Base-by-base conservation (phyloP, 345 rosid genomes). In the Bretschneidera sinensis region DNA sequence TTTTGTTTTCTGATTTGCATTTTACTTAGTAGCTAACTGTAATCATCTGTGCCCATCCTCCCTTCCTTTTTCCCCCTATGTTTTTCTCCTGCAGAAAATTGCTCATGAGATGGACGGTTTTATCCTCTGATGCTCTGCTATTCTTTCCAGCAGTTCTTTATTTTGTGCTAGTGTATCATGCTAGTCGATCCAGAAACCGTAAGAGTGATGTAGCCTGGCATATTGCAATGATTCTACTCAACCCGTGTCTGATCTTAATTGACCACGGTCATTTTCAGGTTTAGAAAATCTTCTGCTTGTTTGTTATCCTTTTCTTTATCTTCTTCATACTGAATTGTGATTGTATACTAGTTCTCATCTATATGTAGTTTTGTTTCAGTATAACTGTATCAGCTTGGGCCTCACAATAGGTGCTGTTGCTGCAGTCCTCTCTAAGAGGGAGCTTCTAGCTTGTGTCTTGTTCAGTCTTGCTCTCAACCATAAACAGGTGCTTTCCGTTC, bases 211-310 rank as follows among this genome's bases (percentile, higher is more conserved):
- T 78, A 55, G 81, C 80, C 7, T 83, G 96, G 95, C 99, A 91
- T 59, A 76, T 85, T 51, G 79, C 83, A 9, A 65, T 84, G 60
- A 69, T 95, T 76, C 77, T 95, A 15, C 63, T 88, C 51, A 88
- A 83, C 74, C 99, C 97, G 16, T 88, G 96, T 65, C 64, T 86
- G 66, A 81, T 95, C 74, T 74, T 88, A 48, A 86, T 88, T 66
- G 99, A 91, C 70, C 97, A 91, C 43, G 97, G 97, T 51, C 97
- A 95, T 77, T 95, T 95, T 81, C 97, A 95, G 99, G 97, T 95
- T 69, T 55, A 57, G 45, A 39, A 39, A 11, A 11, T 21, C 51
- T 61, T 24, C 35, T 54, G 10, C 57, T 43, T 35, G 17, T 49
- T 52, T 58, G 18, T 52, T 28, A 48, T 10, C 23, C 24, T 43